phyloP scores from a whole-genome alignment of 2,329 filamentous ascomycete species.

The Fonsecaea erecta region DNA sequence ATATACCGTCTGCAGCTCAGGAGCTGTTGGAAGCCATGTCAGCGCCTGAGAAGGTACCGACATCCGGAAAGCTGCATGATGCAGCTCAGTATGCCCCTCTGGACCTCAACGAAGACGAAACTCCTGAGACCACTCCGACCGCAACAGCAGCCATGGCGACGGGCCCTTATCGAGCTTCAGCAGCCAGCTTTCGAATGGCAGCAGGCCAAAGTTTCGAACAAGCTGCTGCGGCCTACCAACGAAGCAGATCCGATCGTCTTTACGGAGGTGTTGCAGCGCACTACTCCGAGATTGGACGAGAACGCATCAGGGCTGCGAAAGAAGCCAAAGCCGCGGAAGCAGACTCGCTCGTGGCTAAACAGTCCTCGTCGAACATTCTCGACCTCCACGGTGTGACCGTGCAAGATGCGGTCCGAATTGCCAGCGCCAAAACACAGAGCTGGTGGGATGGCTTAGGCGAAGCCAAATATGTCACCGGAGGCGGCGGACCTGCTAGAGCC shows the following conservation, averaged over 20 bases:
- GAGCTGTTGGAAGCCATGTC: constrained; percentile 63
- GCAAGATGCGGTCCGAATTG: constrained; percentile 78
- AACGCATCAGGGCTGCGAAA: constrained; percentile 63
- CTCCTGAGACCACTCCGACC: constrained; percentile 31
- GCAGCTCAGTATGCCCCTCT: constrained; percentile 54
- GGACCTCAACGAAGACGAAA: constrained; percentile 36
- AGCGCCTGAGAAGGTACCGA: constrained; percentile 40
- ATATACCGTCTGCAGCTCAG: constrained; percentile 61
- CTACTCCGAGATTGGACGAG: constrained; percentile 72
- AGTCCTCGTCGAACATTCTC: constrained; percentile 65
- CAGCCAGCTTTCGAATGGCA: constrained; percentile 53
- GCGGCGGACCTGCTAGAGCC: constrained; percentile 52
- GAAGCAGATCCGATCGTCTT: constrained; percentile 70
- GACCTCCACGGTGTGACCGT: constrained; percentile 88
- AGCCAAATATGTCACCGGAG: constrained; percentile 56
- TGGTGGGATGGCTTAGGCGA: constrained; percentile 83
- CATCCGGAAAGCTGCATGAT: constrained; percentile 16
- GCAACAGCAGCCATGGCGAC: constrained; percentile 10
- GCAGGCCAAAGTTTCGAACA: constrained; percentile 60
- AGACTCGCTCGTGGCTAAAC: constrained; percentile 69
- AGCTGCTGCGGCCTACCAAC: constrained; percentile 63
- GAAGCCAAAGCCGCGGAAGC: constrained; percentile 68
- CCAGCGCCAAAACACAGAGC: constrained; percentile 64
- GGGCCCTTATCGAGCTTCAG: constrained; percentile 43
- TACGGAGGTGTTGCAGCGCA: constrained; percentile 77